These are phyloP conservation scores for Xylaria intraflava DNA, from an alignment of 495 filamentous ascomycete species.

Conservation along the genomic window DNA sequence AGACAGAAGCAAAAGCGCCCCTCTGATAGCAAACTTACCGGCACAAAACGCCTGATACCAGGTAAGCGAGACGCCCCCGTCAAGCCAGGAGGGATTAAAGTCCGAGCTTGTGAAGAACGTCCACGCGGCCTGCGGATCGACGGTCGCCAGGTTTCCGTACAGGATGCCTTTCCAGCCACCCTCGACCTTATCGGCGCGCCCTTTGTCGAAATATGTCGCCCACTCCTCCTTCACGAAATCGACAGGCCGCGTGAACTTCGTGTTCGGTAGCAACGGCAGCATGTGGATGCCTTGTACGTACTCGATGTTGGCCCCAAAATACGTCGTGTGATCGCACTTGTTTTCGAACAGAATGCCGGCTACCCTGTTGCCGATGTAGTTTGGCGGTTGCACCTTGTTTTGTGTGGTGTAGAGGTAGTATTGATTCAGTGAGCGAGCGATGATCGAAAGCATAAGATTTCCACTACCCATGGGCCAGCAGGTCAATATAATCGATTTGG, in stretches of 20 bases:
- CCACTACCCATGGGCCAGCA: slow-evolving; percentile 35
- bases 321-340: slow-evolving; percentile 92
- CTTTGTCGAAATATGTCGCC: slow-evolving; percentile 64
- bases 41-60: slow-evolving; percentile 87
- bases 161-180: slow-evolving; percentile 85
- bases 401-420: slow-evolving; percentile 72
- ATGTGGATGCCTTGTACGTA: slow-evolving; percentile 96
- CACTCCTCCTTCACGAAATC: slow-evolving; percentile 81
- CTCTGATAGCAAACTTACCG: slow-evolving; percentile 29
- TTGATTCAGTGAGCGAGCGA: slow-evolving; percentile 59
- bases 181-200: slow-evolving; percentile 50
- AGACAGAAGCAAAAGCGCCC: neutral
- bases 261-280: slow-evolving; percentile 75
- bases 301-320: slow-evolving; percentile 75
- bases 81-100: slow-evolving; percentile 69
- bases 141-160: slow-evolving; percentile 71
- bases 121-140: slow-evolving; percentile 65
- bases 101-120: slow-evolving; percentile 60
- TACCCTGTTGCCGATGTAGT: slow-evolving; percentile 79
- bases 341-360: slow-evolving; percentile 96
- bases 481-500: neutral
- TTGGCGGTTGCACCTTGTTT: slow-evolving; percentile 69
- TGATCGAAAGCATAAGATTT: slow-evolving; percentile 75
- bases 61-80: slow-evolving; percentile 77
- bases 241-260: slow-evolving; percentile 57